Evolutionary conservation across 176 grass and related monocot genomes (phyloP), one percentile per base, ranked within the genome.

Genomic region (Luzula sylvatica): DNA sequence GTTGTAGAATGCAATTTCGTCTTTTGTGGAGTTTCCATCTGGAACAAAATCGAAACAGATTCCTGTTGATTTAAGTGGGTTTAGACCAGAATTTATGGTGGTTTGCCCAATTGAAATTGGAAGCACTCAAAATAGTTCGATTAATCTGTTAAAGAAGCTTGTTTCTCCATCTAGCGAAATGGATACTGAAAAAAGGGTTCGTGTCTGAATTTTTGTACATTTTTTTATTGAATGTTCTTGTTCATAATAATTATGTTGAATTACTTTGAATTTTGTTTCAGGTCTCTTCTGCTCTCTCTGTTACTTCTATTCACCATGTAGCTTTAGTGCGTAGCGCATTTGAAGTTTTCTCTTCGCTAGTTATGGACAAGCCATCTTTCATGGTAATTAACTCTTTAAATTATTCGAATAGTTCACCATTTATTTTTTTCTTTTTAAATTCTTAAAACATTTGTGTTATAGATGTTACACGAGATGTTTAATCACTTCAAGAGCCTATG

Each of bases 401-500:
- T 75, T 24, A 17, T 55, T 29, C 28, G 55, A 11, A 28, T 25
- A 17, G 29, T 20, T 43, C 26, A 61, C 48, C 50, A n/a, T 52
- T 76, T 60, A 15, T 40, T 8, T 70, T 26, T 40, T 5, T 29
- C 21, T 7, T 50, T 68, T 48, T 35, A 13, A 42, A 22, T 58
- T 75, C 17, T n/a, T n/a, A n/a, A n/a, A n/a, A n/a, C 29, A 40
- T 65, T 61, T 76, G 18, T 72, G 17, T 56, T 14, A 23, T 69
- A 95, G 89, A 77, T 73, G 9, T 41, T 95, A 56, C 76, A 82
- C 52, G 72, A 62, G 8, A 67, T 64, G 28, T 88, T 95, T 56
- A 75, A 85, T 50, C 71, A 88, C 42, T 95, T 95, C 64, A 75
- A 81, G 45, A 77, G 67, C 52, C 75, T 76, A 55, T 95, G 89